These are phyloP conservation scores for Pelargonium nanum DNA, from an alignment of 345 rosid genomes.

Conservation along the genomic window DNA sequence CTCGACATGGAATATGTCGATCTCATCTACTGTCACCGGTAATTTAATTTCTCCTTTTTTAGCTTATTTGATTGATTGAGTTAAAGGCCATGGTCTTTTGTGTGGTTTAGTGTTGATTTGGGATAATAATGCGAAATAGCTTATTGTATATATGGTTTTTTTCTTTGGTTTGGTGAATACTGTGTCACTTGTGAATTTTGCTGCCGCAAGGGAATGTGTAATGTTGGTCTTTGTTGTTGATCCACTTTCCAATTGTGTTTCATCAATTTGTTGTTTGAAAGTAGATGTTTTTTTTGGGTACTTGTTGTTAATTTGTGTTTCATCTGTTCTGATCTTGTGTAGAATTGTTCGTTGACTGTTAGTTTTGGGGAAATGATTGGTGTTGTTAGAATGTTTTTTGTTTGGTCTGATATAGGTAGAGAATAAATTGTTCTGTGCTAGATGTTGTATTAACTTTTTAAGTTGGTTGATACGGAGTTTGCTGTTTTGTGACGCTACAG, in stretches of 20 bases:
- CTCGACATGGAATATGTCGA: slow-evolving; percentile 93
- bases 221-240: too few relatives aligned
- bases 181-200: too few relatives aligned
- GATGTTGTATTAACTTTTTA: background rate
- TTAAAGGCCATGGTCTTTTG: too few relatives aligned
- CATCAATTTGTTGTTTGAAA: background rate
- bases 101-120: too few relatives aligned
- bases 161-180: too few relatives aligned
- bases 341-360: too few relatives aligned
- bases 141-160: too few relatives aligned
- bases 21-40: slow-evolving; percentile 79
- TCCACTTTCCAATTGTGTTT: background rate
- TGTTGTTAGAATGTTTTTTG: background rate
- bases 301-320: too few relatives aligned
- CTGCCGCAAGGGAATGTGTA: too few relatives aligned
- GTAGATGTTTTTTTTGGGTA: too few relatives aligned
- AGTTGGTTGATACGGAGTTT: background rate
- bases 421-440: background rate
- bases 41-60: background rate
- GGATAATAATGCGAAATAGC: too few relatives aligned
- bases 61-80: background rate
- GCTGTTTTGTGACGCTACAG: slow-evolving; percentile 27
- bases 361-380: background rate
- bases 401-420: background rate
- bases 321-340: too few relatives aligned